Base-by-base conservation (phyloP, 495 filamentous ascomycete species). In the Bathelium albidoporum region DNA sequence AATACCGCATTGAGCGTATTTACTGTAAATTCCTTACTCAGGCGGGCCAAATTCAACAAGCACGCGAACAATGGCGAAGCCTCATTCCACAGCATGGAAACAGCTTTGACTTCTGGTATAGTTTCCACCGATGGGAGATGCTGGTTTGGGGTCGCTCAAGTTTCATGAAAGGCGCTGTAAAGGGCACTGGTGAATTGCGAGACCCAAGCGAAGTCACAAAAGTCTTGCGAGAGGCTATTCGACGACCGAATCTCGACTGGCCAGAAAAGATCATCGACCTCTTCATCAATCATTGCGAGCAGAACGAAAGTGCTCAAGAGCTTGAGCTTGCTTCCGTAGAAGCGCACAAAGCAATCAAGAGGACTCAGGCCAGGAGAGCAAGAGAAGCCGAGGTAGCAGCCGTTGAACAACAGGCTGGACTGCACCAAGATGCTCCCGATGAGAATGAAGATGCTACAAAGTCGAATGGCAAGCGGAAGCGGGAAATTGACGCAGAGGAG, bases 101-200 rank as follows among this genome's bases (percentile, higher is more conserved):
- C 65, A 90, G 86, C 69, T 89, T 89, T 68, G 89, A 95, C 68
- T 97, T 97, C 69, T 98, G 94, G 94, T 82, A 91, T 32, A 82
- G 85, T 41, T 96, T 89, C 72, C 96, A 95, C 73, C 74, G 85
- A 44, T 98, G 90, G 90, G 94, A 96, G 73, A 85, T 97, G 79
- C 81, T 87, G 59, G 77, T 80, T 2, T 87, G 85, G 85, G 77
- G 78, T 65, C 49, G 49, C 22, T 55, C 49, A 55, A 55, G 49
- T 24, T 55, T 55, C 16, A 55, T 55, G 49, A 55, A 55, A 16
- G 49, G 49, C 10, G 24, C 49, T 55, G 49, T 55, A 9, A 84
- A 80, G 64, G 41, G 65, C 26, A 65, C 66, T 28, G 62, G 14
- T 58, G 68, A 18, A 31, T 55, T 55, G 49, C 26, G 49, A 29